Conservation (phyloP, 306 rosid genomes). For the Glycine soja region DNA sequence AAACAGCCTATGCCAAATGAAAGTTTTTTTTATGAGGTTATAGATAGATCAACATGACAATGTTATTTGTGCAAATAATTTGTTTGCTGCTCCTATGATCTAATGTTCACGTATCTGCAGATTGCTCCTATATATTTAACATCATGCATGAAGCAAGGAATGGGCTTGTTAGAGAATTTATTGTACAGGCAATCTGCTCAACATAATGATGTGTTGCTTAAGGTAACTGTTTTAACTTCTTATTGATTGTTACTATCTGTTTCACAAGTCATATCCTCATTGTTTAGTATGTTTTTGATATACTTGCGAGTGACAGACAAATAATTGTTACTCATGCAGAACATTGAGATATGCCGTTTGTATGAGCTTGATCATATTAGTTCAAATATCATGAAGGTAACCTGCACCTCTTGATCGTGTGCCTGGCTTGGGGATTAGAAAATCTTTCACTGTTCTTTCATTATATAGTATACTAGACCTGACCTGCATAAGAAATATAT, state of each 20-base stretch:
- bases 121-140: slow-evolving; percentile 94
- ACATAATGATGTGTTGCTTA: slow-evolving; percentile 71
- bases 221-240: slow-evolving; percentile 60
- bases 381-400: slow-evolving; percentile 89
- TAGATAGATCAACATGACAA: slow-evolving; percentile 11
- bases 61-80: slow-evolving; percentile 36
- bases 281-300: slow-evolving; percentile 37
- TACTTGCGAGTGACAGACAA: slow-evolving; percentile 45
- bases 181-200: slow-evolving; percentile 81
- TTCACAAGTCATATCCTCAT: slow-evolving; percentile 15
- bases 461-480: slow-evolving; percentile 31
- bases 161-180: slow-evolving; percentile 80
- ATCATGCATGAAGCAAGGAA: slow-evolving; percentile 96
- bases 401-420: slow-evolving; percentile 28
- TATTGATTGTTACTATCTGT: slow-evolving; percentile 33
- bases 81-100: slow-evolving; percentile 44
- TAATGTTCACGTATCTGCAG: slow-evolving; percentile 60
- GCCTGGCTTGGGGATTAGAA: slow-evolving; percentile 30
- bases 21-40: background rate
- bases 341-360: slow-evolving; percentile 89
- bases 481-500: slow-evolving; percentile 39
- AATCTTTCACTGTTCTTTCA: background rate
- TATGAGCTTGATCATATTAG: slow-evolving; percentile 74
- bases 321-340: slow-evolving; percentile 58
- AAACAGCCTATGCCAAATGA: background rate